A percentile compares a stretch with the other conserved stretches of the same genome.
These are phyloP conservation scores for Microcera coccophila DNA, from an alignment of 2,329 filamentous ascomycete species.

Conservation along the genomic window DNA sequence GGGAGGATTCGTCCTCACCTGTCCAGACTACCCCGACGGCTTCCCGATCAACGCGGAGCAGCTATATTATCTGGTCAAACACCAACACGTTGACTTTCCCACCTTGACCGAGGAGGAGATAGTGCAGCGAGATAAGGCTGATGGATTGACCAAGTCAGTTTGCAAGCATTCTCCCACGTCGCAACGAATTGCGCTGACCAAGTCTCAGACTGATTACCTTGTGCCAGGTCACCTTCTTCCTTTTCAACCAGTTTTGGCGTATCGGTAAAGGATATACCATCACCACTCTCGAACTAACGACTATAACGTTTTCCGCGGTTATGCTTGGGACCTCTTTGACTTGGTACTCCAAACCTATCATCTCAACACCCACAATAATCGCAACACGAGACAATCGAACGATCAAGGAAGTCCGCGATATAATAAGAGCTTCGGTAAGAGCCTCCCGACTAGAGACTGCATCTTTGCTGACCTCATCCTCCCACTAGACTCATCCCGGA, in stretches of 20 bases:
- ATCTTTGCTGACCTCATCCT: background rate
- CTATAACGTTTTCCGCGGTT: slow-evolving; percentile 21
- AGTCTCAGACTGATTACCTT: slow-evolving; percentile 16
- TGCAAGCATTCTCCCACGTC: background rate
- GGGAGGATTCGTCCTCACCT: slow-evolving; percentile 36
- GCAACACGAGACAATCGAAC: slow-evolving; percentile 8
- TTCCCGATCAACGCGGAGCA: slow-evolving; percentile 38
- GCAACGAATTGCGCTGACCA: background rate
- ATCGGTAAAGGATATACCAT: slow-evolving; percentile 18
- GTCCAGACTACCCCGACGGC: slow-evolving; percentile 21
- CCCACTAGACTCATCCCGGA: slow-evolving; percentile 23
- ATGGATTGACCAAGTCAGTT: background rate
- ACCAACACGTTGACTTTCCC: slow-evolving; percentile 29
- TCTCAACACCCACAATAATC: slow-evolving; percentile 6
- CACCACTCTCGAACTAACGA: slow-evolving; percentile 26
- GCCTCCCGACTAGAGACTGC: background rate
- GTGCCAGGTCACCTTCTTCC: slow-evolving; percentile 26
- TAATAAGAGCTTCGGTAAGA: background rate
- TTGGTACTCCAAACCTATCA: slow-evolving; percentile 22
- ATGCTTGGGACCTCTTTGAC: slow-evolving; percentile 18
- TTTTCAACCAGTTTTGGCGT: slow-evolving; percentile 17
- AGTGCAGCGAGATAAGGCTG: slow-evolving; percentile 24
- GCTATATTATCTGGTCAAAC: slow-evolving; percentile 28
- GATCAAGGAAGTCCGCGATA: slow-evolving; percentile 9
- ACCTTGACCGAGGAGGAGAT: slow-evolving; percentile 23